Conservation (phyloP, 139 green algal species). For the Tetraselmis striata region DNA sequence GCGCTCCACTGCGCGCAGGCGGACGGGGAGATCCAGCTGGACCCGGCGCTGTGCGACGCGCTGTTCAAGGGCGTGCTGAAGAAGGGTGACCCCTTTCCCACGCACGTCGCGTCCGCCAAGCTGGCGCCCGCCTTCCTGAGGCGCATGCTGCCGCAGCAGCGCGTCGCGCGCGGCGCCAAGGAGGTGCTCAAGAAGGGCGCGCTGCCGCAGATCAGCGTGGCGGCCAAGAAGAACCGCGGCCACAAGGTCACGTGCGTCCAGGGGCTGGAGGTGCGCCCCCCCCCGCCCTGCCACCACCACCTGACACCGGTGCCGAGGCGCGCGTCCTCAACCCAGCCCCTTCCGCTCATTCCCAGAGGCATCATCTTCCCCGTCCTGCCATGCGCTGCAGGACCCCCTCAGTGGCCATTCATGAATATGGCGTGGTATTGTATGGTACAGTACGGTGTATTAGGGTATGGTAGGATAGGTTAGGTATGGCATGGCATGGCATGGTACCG, state of each 20-base stretch:
- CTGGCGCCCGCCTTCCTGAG: slow-evolving; percentile 31
- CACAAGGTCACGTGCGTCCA: neutral
- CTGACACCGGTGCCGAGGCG: too few species aligned
- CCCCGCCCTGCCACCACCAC: too few species aligned
- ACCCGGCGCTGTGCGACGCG: slow-evolving; percentile 46
- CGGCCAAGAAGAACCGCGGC: neutral
- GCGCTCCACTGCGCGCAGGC: too few species aligned
- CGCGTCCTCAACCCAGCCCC: too few species aligned
- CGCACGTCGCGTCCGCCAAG: slow-evolving; percentile 33
- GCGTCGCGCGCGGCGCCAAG: slow-evolving; percentile 14
- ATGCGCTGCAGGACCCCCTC: too few species aligned
- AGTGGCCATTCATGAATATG: too few species aligned
- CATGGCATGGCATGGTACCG: too few species aligned
- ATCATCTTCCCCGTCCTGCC: too few species aligned
- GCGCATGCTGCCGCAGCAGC: slow-evolving; percentile 35
- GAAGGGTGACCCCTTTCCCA: slow-evolving; percentile 45
- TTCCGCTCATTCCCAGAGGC: too few species aligned
- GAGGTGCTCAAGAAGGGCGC: slow-evolving; percentile 36
- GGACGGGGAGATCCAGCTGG: slow-evolving; percentile 33
- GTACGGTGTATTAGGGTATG: too few species aligned
- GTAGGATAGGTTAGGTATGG: too few species aligned
- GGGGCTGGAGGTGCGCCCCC: neutral
- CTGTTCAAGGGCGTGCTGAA: slow-evolving; percentile 49
- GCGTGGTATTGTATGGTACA: too few species aligned
- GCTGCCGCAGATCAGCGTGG: slow-evolving; percentile 24